Conservation (phyloP, 257 asterid species). For the Solanum raphanifolium region DNA sequence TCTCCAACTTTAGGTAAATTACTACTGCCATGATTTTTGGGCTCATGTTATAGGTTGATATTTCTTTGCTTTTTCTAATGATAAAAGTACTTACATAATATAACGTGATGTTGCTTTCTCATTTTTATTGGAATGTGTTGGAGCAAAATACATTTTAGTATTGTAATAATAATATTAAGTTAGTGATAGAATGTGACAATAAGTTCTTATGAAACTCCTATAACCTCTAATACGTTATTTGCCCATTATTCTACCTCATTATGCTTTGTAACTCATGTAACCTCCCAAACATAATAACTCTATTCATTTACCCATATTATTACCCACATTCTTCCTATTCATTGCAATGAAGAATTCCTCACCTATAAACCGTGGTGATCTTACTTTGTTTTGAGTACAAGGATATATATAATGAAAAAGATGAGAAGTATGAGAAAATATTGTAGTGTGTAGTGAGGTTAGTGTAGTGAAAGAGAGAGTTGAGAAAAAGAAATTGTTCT, state of each 20-base stretch:
- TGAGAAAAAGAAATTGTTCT: neutral
- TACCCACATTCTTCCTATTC: neutral
- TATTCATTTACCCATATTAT: neutral
- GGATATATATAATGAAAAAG: neutral
- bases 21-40: neutral
- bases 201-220: neutral
- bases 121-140: neutral
- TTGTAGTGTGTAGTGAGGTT: neutral
- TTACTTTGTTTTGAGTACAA: neutral
- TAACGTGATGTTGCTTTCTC: neutral
- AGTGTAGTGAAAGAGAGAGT: neutral
- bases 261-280: neutral
- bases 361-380: neutral
- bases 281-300: neutral
- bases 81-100: neutral
- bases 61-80: neutral
- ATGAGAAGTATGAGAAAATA: neutral
- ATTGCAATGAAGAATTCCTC: neutral
- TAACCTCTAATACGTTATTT: neutral
- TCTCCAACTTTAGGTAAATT: neutral
- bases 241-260: neutral
- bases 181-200: neutral
- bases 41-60: neutral
- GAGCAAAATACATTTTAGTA: neutral
- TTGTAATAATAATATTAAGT: neutral